These are phyloP conservation scores for Psilocybe azurescens DNA, from an alignment of 768 basidiomycete species.

Conservation along the genomic window DNA sequence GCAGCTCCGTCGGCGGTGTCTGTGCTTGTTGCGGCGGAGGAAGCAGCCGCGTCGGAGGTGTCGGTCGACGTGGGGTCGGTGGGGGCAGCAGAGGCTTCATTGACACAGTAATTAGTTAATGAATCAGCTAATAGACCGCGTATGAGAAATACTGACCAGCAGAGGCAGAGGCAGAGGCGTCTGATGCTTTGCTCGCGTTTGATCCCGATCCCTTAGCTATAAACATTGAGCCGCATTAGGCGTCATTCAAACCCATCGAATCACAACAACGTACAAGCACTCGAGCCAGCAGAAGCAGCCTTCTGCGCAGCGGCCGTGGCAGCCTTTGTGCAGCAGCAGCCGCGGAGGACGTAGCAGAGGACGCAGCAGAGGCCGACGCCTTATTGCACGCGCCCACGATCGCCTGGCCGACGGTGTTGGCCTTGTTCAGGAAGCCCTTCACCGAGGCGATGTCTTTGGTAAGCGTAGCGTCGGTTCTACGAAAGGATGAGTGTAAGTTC, in stretches of 20 bases:
- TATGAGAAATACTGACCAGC: neutral
- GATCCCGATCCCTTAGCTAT: slow-evolving; percentile 20
- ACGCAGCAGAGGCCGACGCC: slow-evolving; percentile 13
- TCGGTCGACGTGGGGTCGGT: slow-evolving; percentile 13
- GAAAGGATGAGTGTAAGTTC: neutral
- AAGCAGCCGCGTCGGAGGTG: slow-evolving; percentile 14
- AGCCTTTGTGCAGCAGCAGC: slow-evolving; percentile 14
- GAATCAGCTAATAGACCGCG: too few species aligned
- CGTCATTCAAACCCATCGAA: too few species aligned
- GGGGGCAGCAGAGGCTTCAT: slow-evolving; percentile 13
- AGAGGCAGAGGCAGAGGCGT: slow-evolving; percentile 9
- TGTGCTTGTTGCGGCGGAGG: slow-evolving; percentile 16
- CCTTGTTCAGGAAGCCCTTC: slow-evolving; percentile 26
- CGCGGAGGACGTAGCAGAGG: slow-evolving; percentile 10
- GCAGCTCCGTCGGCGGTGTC: slow-evolving; percentile 17
- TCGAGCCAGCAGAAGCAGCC: slow-evolving; percentile 16
- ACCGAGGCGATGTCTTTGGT: slow-evolving; percentile 24
- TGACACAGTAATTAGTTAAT: neutral
- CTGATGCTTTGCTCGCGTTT: slow-evolving; percentile 18
- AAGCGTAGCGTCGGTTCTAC: slow-evolving; percentile 24
- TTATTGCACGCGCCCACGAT: slow-evolving; percentile 27
- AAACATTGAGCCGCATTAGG: neutral
- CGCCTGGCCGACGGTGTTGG: slow-evolving; percentile 26
- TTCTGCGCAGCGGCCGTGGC: slow-evolving; percentile 6
- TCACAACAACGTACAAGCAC: slow-evolving; percentile 13